Evolutionary conservation across 2,329 filamentous ascomycete species (phyloP).

Genomic region (Ascochyta koolunga): DNA sequence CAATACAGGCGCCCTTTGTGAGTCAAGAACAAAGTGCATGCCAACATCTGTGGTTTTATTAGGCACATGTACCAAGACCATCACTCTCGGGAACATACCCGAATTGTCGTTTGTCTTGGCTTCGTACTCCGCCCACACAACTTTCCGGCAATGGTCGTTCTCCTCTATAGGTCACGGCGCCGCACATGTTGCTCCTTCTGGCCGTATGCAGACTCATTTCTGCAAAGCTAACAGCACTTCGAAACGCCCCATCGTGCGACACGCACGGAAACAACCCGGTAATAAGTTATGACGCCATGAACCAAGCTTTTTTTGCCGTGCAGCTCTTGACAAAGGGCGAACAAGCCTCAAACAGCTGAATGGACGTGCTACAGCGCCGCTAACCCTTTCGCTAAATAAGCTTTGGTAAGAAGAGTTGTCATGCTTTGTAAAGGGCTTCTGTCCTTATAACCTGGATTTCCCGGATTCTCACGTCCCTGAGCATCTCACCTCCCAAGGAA

Average conservation of each 20-base stretch:
- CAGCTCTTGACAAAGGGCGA: constrained; percentile 16
- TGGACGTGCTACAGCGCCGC: constrained; percentile 8
- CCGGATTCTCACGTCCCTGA: not conserved
- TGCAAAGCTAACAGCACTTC: constrained; percentile 5
- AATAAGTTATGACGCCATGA: constrained; percentile 6
- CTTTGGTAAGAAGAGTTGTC: not conserved
- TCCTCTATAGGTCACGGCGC: not conserved
- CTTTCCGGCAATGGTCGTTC: not conserved
- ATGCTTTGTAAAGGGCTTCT: not conserved
- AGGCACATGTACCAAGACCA: not conserved
- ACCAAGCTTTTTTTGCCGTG: constrained; percentile 9
- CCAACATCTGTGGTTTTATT: not conserved
- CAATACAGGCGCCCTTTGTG: not conserved
- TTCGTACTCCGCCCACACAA: not conserved
- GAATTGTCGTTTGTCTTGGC: not conserved
- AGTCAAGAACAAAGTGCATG: not conserved
- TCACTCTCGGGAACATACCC: constrained; percentile 6
- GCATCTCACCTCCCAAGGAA: not conserved
- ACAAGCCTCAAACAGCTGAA: constrained; percentile 13
- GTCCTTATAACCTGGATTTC: not conserved
- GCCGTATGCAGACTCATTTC: not conserved
- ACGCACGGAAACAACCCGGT: constrained; percentile 3
- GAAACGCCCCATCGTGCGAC: constrained; percentile 1
- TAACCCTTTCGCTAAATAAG: constrained; percentile 1
- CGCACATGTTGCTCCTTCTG: not conserved